phyloP scores from a whole-genome alignment of 257 asterid genomes.

The Fraxinus cuspidata region DNA sequence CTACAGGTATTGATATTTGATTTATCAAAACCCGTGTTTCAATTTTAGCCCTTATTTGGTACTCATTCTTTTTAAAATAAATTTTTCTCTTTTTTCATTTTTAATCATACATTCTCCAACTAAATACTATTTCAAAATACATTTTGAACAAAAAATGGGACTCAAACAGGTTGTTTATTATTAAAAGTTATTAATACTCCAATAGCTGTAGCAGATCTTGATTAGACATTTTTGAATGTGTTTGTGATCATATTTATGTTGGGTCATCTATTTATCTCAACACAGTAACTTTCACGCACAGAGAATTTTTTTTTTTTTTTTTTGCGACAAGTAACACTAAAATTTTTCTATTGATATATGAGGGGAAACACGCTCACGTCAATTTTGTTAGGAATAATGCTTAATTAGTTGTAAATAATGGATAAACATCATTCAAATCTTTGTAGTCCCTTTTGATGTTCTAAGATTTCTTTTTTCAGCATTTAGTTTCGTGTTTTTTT shows the following conservation, averaged over 20 bases:
- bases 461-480: background rate
- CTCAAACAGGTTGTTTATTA: background rate
- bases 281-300: background rate
- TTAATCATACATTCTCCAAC: too few relatives aligned
- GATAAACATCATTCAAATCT: background rate
- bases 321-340: background rate
- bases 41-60: background rate
- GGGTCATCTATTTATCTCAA: background rate
- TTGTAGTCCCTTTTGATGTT: background rate
- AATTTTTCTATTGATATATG: background rate
- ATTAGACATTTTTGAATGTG: background rate
- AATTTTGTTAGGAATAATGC: background rate
- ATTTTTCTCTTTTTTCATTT: too few relatives aligned
- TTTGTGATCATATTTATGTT: background rate
- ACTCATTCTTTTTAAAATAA: background rate
- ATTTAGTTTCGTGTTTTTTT: background rate
- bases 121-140: too few relatives aligned
- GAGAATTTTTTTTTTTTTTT: background rate
- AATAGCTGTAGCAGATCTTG: background rate
- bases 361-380: background rate
- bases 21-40: background rate
- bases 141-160: too few relatives aligned
- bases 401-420: background rate
- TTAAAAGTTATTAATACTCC: background rate
- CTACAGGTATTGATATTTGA: background rate